Evolutionary conservation across 2,329 filamentous ascomycete species (phyloP), one percentile per base, ranked within the genome.

Genomic region (Xenosphaeropsis pyriputrescens): DNA sequence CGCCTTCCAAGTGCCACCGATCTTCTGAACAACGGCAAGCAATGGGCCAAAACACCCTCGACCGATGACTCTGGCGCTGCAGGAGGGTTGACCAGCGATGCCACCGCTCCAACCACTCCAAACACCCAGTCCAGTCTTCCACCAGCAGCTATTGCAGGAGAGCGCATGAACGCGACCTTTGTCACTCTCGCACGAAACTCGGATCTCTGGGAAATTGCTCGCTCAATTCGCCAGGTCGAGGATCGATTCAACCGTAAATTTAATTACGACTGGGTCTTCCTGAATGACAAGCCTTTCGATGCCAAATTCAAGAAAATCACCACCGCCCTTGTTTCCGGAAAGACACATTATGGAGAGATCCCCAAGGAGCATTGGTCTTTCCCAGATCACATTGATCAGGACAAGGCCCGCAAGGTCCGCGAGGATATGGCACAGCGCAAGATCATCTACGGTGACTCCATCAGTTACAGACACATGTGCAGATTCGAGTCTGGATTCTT

Each of bases 381-480:
- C 68, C 91, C 91, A 4, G 75, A 84, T 3, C 91, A 79, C 70
- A 98, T 98, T 53, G 91, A 98, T 57, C 82, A 94, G 62, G 84
- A 95, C 37, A 93, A 83, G 65, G 93, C 91, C 32, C 74, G 75
- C 54, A 82, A 85, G 60, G 86, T 91, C 43, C 83, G 91, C 43
- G 80, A 95, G 63, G 85, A 95, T 51, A 98, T 98, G 91, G 77
- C 75, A 40, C 73, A 85, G 58, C 77, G 79, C 57, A 93, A 95
- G 66, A 93, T 98, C 59, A 98, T 98, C 61, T 98, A 98, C 57
- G 91, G 91, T 43, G 91, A 96, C 61, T 94, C 86, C 9, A 65
- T 93, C 63, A 93, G 85, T 64, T 98, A 98, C 67, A 79, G 91
- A 45, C 93, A 98, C 68, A 98, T 98, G 91, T 98, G 91, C 63